Percentiles rank a stretch among this genome's conserved stretches.
These are phyloP conservation scores for Heimioporus retisporus DNA, from an alignment of 1,284 basidiomycete genomes.

Conservation along the genomic window DNA sequence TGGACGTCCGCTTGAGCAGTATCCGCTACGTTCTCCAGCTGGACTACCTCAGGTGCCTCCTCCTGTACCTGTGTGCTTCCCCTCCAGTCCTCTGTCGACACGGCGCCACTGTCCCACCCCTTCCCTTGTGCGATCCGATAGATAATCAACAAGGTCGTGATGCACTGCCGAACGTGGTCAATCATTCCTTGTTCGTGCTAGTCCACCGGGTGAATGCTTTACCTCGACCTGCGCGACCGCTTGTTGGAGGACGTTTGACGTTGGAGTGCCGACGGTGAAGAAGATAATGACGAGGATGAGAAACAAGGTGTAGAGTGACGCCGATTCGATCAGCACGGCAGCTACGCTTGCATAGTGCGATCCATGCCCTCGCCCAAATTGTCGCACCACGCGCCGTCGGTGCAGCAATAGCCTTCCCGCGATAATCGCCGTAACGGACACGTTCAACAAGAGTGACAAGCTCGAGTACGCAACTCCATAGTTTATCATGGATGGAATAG, in stretches of 20 bases:
- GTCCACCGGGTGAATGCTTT: conserved; percentile 2
- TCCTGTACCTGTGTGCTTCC: conserved; percentile 13
- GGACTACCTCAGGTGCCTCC: conserved; percentile 1
- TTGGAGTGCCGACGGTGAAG: conserved; percentile 9
- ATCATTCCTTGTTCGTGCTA: background rate
- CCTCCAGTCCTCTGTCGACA: conserved; percentile 29
- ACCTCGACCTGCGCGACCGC: conserved; percentile 31
- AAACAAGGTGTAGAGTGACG: conserved; percentile 31
- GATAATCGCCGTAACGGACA: conserved; percentile 33
- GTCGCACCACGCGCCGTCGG: conserved; percentile 19
- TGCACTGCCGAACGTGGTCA: conserved; percentile 17
- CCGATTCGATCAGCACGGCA: conserved; percentile 35
- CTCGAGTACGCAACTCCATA: conserved; percentile 20
- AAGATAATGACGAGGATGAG: conserved; percentile 32
- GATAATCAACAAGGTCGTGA: conserved; percentile 33
- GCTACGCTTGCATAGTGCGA: conserved; percentile 21
- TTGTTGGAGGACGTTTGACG: conserved; percentile 30
- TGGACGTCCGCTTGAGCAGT: background rate
- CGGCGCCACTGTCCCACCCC: conserved; percentile 22
- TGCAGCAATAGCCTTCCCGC: conserved; percentile 27
- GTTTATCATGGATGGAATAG: background rate
- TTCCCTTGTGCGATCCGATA: conserved; percentile 37
- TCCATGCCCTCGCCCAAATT: conserved; percentile 29
- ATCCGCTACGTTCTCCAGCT: conserved; percentile 3
- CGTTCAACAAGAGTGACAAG: conserved; percentile 29